Evolutionary conservation across 192 early-diverging fungal species (phyloP).

Genomic region (Gigaspora rosea): DNA sequence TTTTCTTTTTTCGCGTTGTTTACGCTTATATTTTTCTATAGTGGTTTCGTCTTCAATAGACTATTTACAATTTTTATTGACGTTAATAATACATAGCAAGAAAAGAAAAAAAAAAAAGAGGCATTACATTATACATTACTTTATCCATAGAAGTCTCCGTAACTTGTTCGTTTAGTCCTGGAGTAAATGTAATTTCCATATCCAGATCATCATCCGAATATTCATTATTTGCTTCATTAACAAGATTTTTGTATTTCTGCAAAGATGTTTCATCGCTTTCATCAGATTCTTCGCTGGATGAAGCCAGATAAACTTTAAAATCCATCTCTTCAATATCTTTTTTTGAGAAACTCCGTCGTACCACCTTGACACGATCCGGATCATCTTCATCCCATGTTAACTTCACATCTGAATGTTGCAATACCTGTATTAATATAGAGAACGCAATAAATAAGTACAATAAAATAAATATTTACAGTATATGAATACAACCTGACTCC

Average conservation of each 20-base stretch:
- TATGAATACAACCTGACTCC: not conserved
- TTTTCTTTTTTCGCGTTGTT: conserved; percentile 79
- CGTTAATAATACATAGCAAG: not conserved
- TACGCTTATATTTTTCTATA: conserved; percentile 79
- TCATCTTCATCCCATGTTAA: conserved; percentile 97
- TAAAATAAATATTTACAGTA: not conserved
- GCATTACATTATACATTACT: no score
- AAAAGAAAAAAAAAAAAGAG: not conserved
- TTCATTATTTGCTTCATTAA: conserved; percentile 42
- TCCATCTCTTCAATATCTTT: conserved; percentile 91
- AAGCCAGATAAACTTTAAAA: conserved; percentile 86
- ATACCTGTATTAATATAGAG: conserved; percentile 49
- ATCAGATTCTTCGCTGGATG: conserved; percentile 66
- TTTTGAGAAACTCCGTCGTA: conserved; percentile 80
- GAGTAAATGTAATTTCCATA: conserved; percentile 95
- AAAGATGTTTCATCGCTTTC: conserved; percentile 54
- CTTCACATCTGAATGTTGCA: conserved; percentile 92
- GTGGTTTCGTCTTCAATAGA: conserved; percentile 75
- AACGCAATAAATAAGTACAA: no score
- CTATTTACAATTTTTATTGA: conserved; percentile 33
- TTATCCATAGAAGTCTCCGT: conserved; percentile 36
- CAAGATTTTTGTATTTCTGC: conserved; percentile 53
- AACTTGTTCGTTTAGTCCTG: conserved; percentile 79
- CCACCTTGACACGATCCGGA: conserved; percentile 76
- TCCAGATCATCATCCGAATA: conserved; percentile 61